Conservation (phyloP, 2,329 filamentous ascomycete genomes). For the Pestalotiopsis sp. region DNA sequence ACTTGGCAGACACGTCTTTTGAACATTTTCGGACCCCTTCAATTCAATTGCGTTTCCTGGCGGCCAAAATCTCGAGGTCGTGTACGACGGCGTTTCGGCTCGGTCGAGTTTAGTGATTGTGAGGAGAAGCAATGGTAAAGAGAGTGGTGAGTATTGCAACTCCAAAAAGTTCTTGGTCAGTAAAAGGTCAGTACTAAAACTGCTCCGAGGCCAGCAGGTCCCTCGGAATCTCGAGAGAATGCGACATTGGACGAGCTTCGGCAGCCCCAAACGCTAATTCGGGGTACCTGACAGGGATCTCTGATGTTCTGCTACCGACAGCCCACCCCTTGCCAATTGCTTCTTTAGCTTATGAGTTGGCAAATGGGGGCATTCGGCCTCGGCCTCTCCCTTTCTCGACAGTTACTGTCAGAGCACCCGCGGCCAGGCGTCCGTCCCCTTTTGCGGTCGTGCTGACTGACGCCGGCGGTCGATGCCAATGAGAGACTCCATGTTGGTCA, state of each 20-base stretch:
- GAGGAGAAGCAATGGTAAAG: background rate
- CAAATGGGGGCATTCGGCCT: background rate
- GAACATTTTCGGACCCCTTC: conserved; percentile 3
- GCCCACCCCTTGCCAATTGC: background rate
- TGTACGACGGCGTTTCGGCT: background rate
- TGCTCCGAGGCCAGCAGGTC: background rate
- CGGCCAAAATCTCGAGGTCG: background rate
- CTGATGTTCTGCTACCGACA: background rate
- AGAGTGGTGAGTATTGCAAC: background rate
- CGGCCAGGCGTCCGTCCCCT: background rate
- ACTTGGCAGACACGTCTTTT: conserved; percentile 11
- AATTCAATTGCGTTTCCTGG: background rate
- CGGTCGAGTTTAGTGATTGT: background rate
- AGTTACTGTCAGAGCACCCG: background rate
- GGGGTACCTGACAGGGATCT: background rate
- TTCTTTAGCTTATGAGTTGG: background rate
- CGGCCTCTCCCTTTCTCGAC: background rate
- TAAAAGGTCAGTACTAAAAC: background rate
- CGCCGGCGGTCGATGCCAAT: background rate
- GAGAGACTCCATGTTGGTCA: background rate
- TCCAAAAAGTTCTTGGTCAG: background rate
- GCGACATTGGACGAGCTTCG: background rate
- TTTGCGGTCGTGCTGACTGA: too few relatives aligned
- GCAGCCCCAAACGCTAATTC: background rate
- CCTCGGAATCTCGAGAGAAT: background rate